Conservation (phyloP, 176 grass and related monocot species). For the Oryza rufipogon region DNA sequence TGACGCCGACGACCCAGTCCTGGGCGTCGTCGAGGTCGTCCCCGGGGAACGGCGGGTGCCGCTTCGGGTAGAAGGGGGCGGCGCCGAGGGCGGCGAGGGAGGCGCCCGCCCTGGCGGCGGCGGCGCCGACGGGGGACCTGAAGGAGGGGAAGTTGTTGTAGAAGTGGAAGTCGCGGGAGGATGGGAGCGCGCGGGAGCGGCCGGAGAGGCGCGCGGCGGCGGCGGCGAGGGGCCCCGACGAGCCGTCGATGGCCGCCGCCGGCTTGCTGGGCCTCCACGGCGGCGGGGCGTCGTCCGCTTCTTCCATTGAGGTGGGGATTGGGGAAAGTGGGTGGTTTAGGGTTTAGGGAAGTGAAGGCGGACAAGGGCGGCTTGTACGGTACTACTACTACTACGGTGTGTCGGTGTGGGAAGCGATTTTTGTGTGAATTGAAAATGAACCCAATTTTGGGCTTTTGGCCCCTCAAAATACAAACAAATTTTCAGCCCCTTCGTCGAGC, state of each 20-base stretch:
- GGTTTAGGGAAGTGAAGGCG: slow-evolving; percentile 35
- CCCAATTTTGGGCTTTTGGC: too few species aligned
- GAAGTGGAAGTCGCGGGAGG: slow-evolving; percentile 81
- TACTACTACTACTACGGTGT: background rate
- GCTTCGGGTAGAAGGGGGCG: slow-evolving; percentile 33
- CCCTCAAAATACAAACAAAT: too few species aligned
- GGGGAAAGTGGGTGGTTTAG: slow-evolving; percentile 48
- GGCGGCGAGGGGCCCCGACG: slow-evolving; percentile 47
- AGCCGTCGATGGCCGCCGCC: slow-evolving; percentile 44
- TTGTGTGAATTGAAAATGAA: background rate
- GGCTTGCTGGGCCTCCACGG: slow-evolving; percentile 49
- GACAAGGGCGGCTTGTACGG: background rate
- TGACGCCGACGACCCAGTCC: slow-evolving; percentile 67
- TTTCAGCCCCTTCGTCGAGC: too few species aligned
- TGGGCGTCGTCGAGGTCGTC: slow-evolving; percentile 71
- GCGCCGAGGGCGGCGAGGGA: slow-evolving; percentile 44
- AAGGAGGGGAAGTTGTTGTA: slow-evolving; percentile 87
- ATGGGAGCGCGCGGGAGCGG: slow-evolving; percentile 47
- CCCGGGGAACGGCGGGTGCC: slow-evolving; percentile 47
- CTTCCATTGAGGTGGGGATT: slow-evolving; percentile 42
- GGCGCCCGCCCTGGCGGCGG: slow-evolving; percentile 51
- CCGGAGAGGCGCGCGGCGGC: slow-evolving; percentile 49
- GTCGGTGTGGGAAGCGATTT: background rate
- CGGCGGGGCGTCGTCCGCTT: slow-evolving; percentile 46
- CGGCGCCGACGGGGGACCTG: slow-evolving; percentile 54